Evolutionary conservation across 2,329 filamentous ascomycete genomes (phyloP).

Genomic region (Alternaria sp.): DNA sequence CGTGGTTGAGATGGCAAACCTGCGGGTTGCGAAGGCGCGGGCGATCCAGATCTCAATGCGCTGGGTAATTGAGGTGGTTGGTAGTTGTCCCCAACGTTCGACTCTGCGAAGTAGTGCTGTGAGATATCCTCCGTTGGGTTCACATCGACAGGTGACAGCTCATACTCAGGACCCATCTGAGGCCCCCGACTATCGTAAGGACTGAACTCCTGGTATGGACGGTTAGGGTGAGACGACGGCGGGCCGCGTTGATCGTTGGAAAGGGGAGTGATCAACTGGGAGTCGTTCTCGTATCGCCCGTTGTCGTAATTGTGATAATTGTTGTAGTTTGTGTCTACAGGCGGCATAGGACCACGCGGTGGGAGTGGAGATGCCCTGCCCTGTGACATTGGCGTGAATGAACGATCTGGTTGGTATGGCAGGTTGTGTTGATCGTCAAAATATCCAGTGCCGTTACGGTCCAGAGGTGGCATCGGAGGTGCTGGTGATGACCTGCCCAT

Average conservation of each 20-base stretch:
- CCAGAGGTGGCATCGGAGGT: slow-evolving; percentile 42
- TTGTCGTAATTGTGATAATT: slow-evolving; percentile 33
- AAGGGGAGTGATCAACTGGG: slow-evolving; percentile 33
- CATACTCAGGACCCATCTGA: slow-evolving; percentile 38
- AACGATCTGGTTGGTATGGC: slow-evolving; percentile 34
- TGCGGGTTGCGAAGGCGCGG: slow-evolving; percentile 30
- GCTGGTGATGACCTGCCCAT: slow-evolving; percentile 60
- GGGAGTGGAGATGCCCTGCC: slow-evolving; percentile 40
- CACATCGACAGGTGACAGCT: slow-evolving; percentile 47
- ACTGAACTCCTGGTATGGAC: slow-evolving; percentile 40
- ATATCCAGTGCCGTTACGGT: slow-evolving; percentile 38
- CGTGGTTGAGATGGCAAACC: slow-evolving; percentile 33
- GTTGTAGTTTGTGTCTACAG: slow-evolving; percentile 40
- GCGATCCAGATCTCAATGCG: slow-evolving; percentile 40
- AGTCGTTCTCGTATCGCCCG: slow-evolving; percentile 33
- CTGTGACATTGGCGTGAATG: slow-evolving; percentile 44
- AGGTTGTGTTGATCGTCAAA: slow-evolving; percentile 32
- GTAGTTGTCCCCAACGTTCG: slow-evolving; percentile 32
- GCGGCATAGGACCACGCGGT: slow-evolving; percentile 37
- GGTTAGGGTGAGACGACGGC: slow-evolving; percentile 20
- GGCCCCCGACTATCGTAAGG: slow-evolving; percentile 43
- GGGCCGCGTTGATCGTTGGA: slow-evolving; percentile 27
- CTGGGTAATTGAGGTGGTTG: slow-evolving; percentile 36
- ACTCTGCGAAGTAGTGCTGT: slow-evolving; percentile 29
- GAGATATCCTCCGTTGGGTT: slow-evolving; percentile 28